phyloP scores from a whole-genome alignment of 352 stramenopile genomes.

The Phytopythium kandeliae region DNA sequence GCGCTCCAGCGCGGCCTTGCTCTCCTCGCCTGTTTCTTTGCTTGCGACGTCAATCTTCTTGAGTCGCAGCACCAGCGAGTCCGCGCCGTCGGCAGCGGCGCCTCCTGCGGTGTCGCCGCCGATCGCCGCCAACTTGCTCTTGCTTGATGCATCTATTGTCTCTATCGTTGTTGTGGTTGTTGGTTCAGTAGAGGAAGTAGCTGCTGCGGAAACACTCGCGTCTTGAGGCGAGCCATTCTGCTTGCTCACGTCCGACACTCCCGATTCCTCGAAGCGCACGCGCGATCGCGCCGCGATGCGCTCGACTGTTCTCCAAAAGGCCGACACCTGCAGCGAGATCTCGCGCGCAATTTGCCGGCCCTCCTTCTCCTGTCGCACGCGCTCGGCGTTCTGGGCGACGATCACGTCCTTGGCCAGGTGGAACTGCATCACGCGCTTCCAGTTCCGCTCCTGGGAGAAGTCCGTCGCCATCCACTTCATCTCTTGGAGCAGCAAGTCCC shows the following conservation, averaged over 20 bases:
- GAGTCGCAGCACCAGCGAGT: slow-evolving; percentile 23
- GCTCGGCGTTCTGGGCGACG: slow-evolving; percentile 61
- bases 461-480: slow-evolving; percentile 97
- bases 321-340: slow-evolving; percentile 62
- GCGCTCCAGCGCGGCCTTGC: slow-evolving; percentile 7
- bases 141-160: slow-evolving; percentile 13
- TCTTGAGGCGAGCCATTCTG: background rate
- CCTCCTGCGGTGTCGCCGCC: slow-evolving; percentile 9
- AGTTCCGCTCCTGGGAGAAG: slow-evolving; percentile 96
- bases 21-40: slow-evolving; percentile 5
- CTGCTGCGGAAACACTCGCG: background rate
- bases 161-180: slow-evolving; percentile 9
- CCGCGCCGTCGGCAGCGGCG: slow-evolving; percentile 4
- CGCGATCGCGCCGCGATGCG: slow-evolving; percentile 73
- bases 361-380: slow-evolving; percentile 56
- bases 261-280: slow-evolving; percentile 47
- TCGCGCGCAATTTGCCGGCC: slow-evolving; percentile 58
- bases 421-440: slow-evolving; percentile 82
- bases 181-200: background rate
- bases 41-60: slow-evolving; percentile 30
- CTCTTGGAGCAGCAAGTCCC: slow-evolving; percentile 94
- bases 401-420: slow-evolving; percentile 61
- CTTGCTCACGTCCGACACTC: background rate
- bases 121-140: slow-evolving; percentile 10
- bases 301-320: slow-evolving; percentile 85